These are phyloP conservation scores for Pleoardoris graminearum DNA, from an alignment of 2,329 filamentous ascomycete species.

Conservation along the genomic window DNA sequence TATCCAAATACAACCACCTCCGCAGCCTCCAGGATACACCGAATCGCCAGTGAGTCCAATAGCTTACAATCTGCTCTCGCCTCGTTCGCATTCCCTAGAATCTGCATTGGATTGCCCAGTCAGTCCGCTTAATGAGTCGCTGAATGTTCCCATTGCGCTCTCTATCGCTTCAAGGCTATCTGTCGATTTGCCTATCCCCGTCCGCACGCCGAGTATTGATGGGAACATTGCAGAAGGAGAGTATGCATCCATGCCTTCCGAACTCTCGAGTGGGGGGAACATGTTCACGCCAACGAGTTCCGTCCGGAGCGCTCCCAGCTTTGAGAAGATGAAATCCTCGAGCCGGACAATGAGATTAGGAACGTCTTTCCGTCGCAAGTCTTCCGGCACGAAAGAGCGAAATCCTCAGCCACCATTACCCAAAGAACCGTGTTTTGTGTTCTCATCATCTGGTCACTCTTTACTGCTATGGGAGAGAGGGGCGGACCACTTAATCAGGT, in stretches of 20 bases:
- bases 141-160: constrained; percentile 30
- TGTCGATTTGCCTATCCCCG: constrained; percentile 30
- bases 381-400: constrained; percentile 18
- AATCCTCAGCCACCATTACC: constrained; percentile 25
- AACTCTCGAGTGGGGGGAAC: constrained; percentile 14
- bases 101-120: constrained; percentile 20
- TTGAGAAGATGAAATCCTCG: constrained; percentile 20
- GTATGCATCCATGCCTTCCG: constrained; percentile 18
- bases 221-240: constrained; percentile 12
- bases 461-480: constrained; percentile 27
- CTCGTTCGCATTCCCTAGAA: constrained; percentile 12
- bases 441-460: constrained; percentile 33
- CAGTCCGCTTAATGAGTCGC: constrained; percentile 27
- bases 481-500: constrained; percentile 24
- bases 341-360: constrained; percentile 27
- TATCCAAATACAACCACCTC: constrained; percentile 2
- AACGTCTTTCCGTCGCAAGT: constrained; percentile 28
- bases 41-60: constrained; percentile 30
- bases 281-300: constrained; percentile 20
- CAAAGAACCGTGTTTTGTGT: constrained; percentile 35
- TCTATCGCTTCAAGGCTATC: constrained; percentile 21
- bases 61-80: constrained; percentile 8
- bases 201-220: constrained; percentile 15
- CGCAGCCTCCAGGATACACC: constrained; percentile 22
- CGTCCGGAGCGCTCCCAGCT: constrained; percentile 19